Conservation (phyloP, 768 basidiomycete genomes). For the Paxillus ammoniavirescens region DNA sequence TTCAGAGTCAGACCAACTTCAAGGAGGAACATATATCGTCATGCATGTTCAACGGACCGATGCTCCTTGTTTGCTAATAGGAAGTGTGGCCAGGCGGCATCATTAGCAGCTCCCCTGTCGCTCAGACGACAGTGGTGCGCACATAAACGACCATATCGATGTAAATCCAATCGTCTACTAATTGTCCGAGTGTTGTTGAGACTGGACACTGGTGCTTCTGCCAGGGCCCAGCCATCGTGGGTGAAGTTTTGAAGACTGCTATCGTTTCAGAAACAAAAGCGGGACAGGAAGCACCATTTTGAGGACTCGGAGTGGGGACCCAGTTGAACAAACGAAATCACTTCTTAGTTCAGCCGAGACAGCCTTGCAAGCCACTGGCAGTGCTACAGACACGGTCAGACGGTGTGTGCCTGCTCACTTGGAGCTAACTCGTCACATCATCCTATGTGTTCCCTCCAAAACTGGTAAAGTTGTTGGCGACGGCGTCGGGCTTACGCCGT, state of each 20-base stretch:
- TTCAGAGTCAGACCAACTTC: neutral
- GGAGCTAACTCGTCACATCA: neutral
- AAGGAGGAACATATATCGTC: neutral
- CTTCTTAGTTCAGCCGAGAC: no score
- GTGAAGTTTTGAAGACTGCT: no score
- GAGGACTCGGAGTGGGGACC: no score
- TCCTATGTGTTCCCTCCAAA: constrained; percentile 23
- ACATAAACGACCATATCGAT: no score
- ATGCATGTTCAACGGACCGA: neutral
- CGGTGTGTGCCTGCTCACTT: no score
- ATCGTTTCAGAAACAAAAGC: constrained; percentile 8
- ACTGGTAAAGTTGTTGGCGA: constrained; percentile 40
- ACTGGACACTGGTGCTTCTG: constrained; percentile 25
- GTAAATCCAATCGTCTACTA: neutral
- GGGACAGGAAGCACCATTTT: neutral
- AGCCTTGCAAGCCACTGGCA: no score
- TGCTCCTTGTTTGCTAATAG: neutral
- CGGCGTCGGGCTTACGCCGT: constrained; percentile 42
- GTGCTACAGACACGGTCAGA: no score
- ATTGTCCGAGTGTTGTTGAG: constrained; percentile 8
- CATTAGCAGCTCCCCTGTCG: neutral
- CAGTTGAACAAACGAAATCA: no score
- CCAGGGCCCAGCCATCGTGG: no score
- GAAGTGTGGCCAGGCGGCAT: neutral
- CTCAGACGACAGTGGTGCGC: no score